A percentile compares a stretch with the other conserved stretches of the same genome.
phyloP scores from a whole-genome alignment of 176 grass and related monocot genomes.

The Aegilops umbellulata region DNA sequence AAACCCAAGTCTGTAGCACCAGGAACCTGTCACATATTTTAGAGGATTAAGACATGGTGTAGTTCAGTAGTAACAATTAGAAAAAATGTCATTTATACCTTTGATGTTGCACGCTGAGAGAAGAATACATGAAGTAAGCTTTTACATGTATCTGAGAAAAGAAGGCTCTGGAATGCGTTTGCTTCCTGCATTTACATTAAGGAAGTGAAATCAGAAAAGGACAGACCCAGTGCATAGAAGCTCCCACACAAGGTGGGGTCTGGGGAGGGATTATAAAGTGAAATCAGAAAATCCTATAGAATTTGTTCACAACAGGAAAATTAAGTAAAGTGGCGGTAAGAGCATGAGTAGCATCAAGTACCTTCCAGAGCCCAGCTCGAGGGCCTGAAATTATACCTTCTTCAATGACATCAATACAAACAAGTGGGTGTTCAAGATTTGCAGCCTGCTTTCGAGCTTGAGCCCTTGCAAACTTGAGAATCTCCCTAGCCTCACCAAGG shows the following conservation, averaged over 20 bases:
- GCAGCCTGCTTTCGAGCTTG: constrained; percentile 80
- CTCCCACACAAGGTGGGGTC: no score
- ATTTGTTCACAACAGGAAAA: not conserved
- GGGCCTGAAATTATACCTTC: constrained; percentile 84
- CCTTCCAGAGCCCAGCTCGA: constrained; percentile 84
- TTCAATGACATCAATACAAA: constrained; percentile 94
- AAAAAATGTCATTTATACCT: constrained; percentile 41
- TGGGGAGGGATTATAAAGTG: no score
- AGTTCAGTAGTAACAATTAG: constrained; percentile 29
- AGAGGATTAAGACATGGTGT: constrained; percentile 17
- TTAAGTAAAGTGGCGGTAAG: not conserved
- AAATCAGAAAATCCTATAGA: constrained; percentile 13
- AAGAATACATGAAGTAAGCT: constrained; percentile 87
- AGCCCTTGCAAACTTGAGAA: constrained; percentile 86
- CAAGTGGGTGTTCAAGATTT: constrained; percentile 66
- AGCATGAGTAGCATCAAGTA: constrained; percentile 34
- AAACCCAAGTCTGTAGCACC: constrained; percentile 76
- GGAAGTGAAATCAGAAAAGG: constrained; percentile 24
- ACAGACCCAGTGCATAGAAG: no score
- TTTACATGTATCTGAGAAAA: constrained; percentile 95
- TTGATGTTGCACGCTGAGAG: constrained; percentile 82
- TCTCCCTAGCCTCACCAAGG: constrained; percentile 82
- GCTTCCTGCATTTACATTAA: constrained; percentile 66
- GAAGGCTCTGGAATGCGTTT: constrained; percentile 61
- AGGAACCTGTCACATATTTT: constrained; percentile 60